Base-by-base conservation (phyloP, 805 yeast genomes). In the Babjeviella inositovora region DNA sequence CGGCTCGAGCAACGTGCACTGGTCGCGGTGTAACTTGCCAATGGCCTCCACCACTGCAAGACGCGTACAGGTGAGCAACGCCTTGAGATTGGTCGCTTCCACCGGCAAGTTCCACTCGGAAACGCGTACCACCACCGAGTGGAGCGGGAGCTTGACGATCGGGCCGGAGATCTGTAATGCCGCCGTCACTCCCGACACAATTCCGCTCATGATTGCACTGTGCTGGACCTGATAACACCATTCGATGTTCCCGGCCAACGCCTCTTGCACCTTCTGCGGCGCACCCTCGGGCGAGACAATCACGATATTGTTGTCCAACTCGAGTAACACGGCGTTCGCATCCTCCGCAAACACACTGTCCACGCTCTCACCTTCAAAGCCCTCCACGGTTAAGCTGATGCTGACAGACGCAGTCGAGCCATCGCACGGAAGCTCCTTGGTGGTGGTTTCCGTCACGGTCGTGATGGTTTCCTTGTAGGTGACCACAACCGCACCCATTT, bases 401-500 rank as follows among this genome's bases (percentile, higher is more conserved):
- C 27, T 32, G n/a, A n/a, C n/a, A n/a, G n/a, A n/a, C n/a, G n/a
- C n/a, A n/a, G n/a, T n/a, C n/a, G n/a, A n/a, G 29, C 34, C 23
- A 25, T 33, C 24, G 5, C 15, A 21, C 2, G 25, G 19, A 4
- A 24, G 6, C 5, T 30, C 24, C 14, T 41, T 41, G 5, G 43
- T 42, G 11, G 34, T 28, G 3, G 24, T 20, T 8, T 26, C 27
- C 5, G 48, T 38, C 2, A 39, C 33, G 3, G 34, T 25, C 13
- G 42, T 39, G 7, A 50, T 29, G 0, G 81, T 65, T 45, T 90
- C 98, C 39, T 80, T 82, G 45, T 79, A 87, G 0, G 96, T 77
- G 5, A 90, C 94, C 53, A 71, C 80, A 11, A 90, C 80, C 24
- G 73, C 72, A 21, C 95, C 84, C 18, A 82, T 59, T 15, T 71